Evolutionary conservation across 2,329 filamentous ascomycete genomes (phyloP), one percentile per base, ranked within the genome.

Genomic region (Epichloe elymi): DNA sequence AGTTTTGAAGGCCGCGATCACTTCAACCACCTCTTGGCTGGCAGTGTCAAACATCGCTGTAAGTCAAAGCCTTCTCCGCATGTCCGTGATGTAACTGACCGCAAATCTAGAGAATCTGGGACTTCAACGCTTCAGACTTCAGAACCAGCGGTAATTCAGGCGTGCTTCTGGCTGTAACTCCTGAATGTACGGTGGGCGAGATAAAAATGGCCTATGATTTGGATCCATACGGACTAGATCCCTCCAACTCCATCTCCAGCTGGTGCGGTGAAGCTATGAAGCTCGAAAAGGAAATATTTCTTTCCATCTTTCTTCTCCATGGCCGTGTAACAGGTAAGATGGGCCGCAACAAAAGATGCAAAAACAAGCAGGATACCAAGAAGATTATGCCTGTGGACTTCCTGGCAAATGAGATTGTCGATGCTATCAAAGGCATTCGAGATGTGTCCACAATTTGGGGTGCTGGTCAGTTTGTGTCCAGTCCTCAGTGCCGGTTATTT

Each of bases 111-210:
- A 60, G 60, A 14, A 51, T 65, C 1, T 66, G 58, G 53, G 59
- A 67, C 15, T 60, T 62, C 26, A 45, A 53, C 2, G 54, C 55
- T 0, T 54, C 56, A 0, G 45, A 42, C 0, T 61, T 62, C 7
- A 51, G 51, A 2, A 51, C 52, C 4, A 15, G 53, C 0, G 60
- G 61, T 0, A 52, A 51, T 0, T 61, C 61, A 0, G 48, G 48
- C 2, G 57, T 64, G 1, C 57, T 68, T 23, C 35, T 65, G 5
- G 60, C 55, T 3, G 46, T 60, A 1, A 52, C 56, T 5, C 63
- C 64, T 1, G 57, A 62, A 12, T 61, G 58, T 44, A 60, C 58
- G 1, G 49, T 60, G 10, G 50, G 46, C 3, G 57, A 61, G 6
- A 51, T 62, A 15, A 46, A 50, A 15, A 23, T 48, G 17, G 48